A percentile compares a stretch with the other conserved stretches of the same genome.
phyloP scores from a whole-genome alignment of 208 protist genomes.

The Trypanosoma theileri region DNA sequence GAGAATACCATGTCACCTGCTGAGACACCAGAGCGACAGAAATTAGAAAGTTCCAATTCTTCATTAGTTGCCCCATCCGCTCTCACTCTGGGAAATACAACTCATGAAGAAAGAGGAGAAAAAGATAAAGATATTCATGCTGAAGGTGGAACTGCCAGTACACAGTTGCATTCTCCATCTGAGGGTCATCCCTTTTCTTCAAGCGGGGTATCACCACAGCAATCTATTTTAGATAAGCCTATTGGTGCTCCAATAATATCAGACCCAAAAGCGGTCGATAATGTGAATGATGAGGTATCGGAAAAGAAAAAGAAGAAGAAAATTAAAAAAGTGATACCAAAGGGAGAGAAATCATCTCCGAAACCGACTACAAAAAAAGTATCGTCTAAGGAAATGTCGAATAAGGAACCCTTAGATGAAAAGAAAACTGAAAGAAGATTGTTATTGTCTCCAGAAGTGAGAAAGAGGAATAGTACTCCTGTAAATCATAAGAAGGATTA shows the following conservation, averaged over 20 bases:
- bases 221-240: neutral
- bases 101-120: too few species aligned
- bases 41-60: neutral
- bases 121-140: neutral
- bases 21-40: slow-evolving; percentile 3
- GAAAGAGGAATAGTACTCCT: too few species aligned
- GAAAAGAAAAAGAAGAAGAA: too few species aligned
- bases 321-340: too few species aligned
- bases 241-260: neutral
- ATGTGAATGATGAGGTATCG: too few species aligned
- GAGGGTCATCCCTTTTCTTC: neutral
- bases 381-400: too few species aligned
- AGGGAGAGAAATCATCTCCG: too few species aligned
- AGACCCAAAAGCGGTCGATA: neutral
- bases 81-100: neutral
- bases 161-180: neutral
- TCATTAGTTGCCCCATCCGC: neutral
- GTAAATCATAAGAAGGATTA: neutral
- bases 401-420: too few species aligned
- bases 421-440: too few species aligned
- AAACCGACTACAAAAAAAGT: too few species aligned
- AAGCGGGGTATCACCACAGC: neutral
- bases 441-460: too few species aligned
- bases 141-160: neutral
- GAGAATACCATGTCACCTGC: neutral